phyloP scores from a whole-genome alignment of 1,284 basidiomycete genomes.

The Bondarzewia mesenterica region DNA sequence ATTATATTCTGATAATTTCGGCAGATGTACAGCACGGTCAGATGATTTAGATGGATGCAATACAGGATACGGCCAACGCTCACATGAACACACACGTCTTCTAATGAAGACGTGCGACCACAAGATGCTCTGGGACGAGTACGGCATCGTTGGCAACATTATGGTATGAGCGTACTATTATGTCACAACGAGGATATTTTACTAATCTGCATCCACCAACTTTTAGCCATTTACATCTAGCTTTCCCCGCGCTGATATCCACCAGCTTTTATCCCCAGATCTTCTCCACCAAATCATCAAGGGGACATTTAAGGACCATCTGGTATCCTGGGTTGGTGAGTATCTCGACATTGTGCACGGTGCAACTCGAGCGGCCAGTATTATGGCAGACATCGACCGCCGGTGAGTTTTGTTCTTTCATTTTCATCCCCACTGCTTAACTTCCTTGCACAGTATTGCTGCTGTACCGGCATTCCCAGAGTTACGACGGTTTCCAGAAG shows the following conservation, averaged over 20 bases:
- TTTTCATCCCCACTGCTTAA: not conserved
- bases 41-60: no score
- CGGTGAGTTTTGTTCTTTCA: not conserved
- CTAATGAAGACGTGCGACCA: no score
- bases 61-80: no score
- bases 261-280: conserved; percentile 26
- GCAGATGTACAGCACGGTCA: no score
- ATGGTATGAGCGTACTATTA: no score
- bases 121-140: no score
- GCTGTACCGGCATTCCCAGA: conserved; percentile 8
- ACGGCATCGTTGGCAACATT: no score
- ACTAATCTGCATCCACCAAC: no score
- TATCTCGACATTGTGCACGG: conserved; percentile 18
- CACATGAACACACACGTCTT: no score
- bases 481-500: conserved; percentile 9
- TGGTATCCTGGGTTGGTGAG: conserved; percentile 26
- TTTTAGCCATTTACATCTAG: conserved; percentile 22
- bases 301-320: conserved; percentile 30
- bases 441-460: conserved; percentile 5
- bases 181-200: no score
- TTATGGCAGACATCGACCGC: conserved; percentile 21
- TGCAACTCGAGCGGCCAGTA: conserved; percentile 11
- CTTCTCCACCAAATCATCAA: conserved; percentile 33
- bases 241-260: conserved; percentile 28
- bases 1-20: not conserved